Conservation (phyloP, 441 rosid genomes). For the Croton laevigatus region DNA sequence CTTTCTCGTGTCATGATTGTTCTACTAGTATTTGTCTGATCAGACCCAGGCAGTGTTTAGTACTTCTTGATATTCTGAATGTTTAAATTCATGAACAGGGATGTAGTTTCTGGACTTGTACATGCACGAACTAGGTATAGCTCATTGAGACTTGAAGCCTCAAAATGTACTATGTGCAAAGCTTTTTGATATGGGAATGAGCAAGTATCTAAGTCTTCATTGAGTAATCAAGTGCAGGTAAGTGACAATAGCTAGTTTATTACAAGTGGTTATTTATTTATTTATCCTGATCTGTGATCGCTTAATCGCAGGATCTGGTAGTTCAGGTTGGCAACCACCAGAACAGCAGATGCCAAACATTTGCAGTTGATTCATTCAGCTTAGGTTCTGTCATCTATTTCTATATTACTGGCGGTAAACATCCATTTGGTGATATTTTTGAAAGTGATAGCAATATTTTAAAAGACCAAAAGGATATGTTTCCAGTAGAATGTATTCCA, state of each 20-base stretch:
- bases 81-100: slow-evolving; percentile 46
- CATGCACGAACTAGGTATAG: slow-evolving; percentile 93
- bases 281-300: slow-evolving; percentile 14
- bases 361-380: slow-evolving; percentile 83
- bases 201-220: slow-evolving; percentile 86
- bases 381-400: slow-evolving; percentile 88
- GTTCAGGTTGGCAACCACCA: slow-evolving; percentile 99
- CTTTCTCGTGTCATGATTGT: too few relatives aligned
- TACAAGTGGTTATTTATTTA: too few relatives aligned
- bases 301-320: slow-evolving; percentile 72
- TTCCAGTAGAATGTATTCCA: slow-evolving; percentile 57
- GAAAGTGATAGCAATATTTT: slow-evolving; percentile 89
- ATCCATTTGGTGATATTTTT: slow-evolving; percentile 83
- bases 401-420: slow-evolving; percentile 76
- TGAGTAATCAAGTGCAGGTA: slow-evolving; percentile 82
- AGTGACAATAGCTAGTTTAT: slow-evolving; percentile 23
- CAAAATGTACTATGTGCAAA: slow-evolving; percentile 91
- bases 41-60: too few relatives aligned
- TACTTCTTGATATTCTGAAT: slow-evolving; percentile 16
- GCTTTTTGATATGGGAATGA: slow-evolving; percentile 98
- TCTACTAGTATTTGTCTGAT: too few relatives aligned
- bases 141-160: slow-evolving; percentile 94
- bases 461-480: slow-evolving; percentile 66
- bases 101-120: slow-evolving; percentile 76
- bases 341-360: slow-evolving; percentile 98